Conservation (phyloP, 2,329 filamentous ascomycete genomes). For the Bisporella sp. region DNA sequence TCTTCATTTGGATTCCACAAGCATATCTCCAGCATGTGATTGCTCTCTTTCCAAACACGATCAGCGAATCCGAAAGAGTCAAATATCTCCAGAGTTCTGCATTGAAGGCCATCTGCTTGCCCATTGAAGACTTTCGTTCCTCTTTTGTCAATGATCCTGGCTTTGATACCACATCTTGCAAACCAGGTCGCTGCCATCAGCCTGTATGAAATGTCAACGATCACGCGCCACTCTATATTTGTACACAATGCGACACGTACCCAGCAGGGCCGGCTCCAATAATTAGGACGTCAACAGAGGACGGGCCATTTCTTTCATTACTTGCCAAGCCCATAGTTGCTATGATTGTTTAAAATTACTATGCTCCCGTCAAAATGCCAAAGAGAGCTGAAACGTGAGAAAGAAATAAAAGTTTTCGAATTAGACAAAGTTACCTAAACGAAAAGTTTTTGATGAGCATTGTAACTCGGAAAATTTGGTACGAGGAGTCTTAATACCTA, state of each 20-base stretch:
- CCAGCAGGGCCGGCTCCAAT: slow-evolving; percentile 43
- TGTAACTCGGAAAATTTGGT: no score
- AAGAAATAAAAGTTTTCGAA: no score
- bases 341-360: no score
- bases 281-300: slow-evolving; percentile 37
- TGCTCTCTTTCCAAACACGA: slow-evolving; percentile 56
- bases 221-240: background rate
- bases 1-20: slow-evolving; percentile 56
- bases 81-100: slow-evolving; percentile 59
- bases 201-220: slow-evolving; percentile 11
- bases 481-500: no score
- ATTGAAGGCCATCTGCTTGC: slow-evolving; percentile 58
- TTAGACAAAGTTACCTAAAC: no score
- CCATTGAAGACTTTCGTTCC: slow-evolving; percentile 30
- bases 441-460: no score
- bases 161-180: slow-evolving; percentile 38
- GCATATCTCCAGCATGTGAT: slow-evolving; percentile 60
- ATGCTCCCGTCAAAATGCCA: no score
- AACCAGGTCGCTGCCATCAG: slow-evolving; percentile 44
- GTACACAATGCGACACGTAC: slow-evolving; percentile 1
- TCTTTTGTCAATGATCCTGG: slow-evolving; percentile 40
- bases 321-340: no score
- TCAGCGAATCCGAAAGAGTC: slow-evolving; percentile 64
- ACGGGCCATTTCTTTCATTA: slow-evolving; percentile 10
- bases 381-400: no score